A percentile compares a stretch with the other conserved stretches of the same genome.
Conservation (phyloP, 805 yeast genomes). For the Hanseniaspora nectarophila region DNA sequence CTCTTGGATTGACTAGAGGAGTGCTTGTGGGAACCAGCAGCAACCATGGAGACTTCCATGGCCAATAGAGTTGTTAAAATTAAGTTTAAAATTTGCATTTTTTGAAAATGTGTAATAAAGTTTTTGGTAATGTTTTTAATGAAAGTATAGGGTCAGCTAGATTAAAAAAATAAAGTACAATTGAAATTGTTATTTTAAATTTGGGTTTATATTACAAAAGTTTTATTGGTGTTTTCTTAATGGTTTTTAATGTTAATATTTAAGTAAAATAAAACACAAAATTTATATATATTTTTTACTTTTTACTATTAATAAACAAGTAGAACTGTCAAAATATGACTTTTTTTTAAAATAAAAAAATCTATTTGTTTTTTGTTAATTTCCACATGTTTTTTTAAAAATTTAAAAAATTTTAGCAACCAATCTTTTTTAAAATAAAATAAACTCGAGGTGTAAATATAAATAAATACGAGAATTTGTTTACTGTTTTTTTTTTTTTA, state of each 20-base stretch:
- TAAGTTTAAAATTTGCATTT: slow-evolving; percentile 13
- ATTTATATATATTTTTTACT: too few relatives aligned
- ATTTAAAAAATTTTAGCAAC: too few relatives aligned
- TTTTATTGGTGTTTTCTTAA: not conserved
- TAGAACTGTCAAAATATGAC: too few relatives aligned
- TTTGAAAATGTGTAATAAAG: not conserved
- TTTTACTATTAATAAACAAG: too few relatives aligned
- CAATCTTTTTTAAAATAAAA: too few relatives aligned
- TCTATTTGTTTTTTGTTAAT: too few relatives aligned
- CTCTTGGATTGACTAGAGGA: slow-evolving; percentile 19
- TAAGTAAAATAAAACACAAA: not conserved
- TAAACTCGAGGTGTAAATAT: too few relatives aligned
- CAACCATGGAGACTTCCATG: slow-evolving; percentile 1
- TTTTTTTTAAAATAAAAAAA: too few relatives aligned
- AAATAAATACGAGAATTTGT: too few relatives aligned
- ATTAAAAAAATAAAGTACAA: slow-evolving; percentile 3
- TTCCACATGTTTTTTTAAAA: too few relatives aligned
- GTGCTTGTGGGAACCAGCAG: slow-evolving; percentile 28
- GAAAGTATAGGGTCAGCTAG: slow-evolving; percentile 15
- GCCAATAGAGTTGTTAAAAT: slow-evolving; percentile 13
- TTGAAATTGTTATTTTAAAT: not conserved
- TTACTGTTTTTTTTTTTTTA: too few relatives aligned
- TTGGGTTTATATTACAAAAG: not conserved
- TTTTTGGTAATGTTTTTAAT: not conserved
- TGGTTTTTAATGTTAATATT: not conserved